These are phyloP conservation scores for Phytophthora syringae DNA, from an alignment of 352 stramenopile species.

Conservation along the genomic window DNA sequence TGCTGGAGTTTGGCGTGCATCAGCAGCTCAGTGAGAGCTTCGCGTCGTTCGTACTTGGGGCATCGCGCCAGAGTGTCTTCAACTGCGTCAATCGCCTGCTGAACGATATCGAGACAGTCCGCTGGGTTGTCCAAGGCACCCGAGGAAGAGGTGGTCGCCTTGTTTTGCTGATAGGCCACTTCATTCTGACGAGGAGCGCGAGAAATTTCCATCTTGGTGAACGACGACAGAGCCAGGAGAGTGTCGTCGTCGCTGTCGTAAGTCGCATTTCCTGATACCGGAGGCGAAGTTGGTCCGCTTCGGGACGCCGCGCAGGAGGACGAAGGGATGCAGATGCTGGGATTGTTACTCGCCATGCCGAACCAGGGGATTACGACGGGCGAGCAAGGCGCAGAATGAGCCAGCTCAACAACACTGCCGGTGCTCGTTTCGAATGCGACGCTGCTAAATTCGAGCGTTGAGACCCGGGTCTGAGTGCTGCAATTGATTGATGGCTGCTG, in stretches of 20 bases:
- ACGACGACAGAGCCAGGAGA: conserved; percentile 32
- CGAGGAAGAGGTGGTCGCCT: conserved; percentile 6
- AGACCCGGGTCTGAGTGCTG: background rate
- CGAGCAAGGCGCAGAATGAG: conserved; percentile 38
- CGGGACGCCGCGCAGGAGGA: conserved; percentile 4
- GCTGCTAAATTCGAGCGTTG: conserved; percentile 13
- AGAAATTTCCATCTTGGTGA: conserved; percentile 37
- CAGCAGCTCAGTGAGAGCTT: conserved; percentile 34
- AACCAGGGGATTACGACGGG: conserved; percentile 10
- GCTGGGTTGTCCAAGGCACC: conserved; percentile 6
- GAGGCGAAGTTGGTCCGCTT: conserved; percentile 12
- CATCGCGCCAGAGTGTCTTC: conserved; percentile 30
- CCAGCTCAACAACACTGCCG: conserved; percentile 1
- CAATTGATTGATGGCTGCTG: conserved; percentile 25
- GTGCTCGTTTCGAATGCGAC: conserved; percentile 37
- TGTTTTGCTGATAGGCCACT: conserved; percentile 10
- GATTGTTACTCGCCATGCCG: conserved; percentile 43
- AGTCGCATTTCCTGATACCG: conserved; percentile 7
- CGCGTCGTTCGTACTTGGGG: conserved; percentile 29
- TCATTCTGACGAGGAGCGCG: conserved; percentile 11
- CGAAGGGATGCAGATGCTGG: conserved; percentile 11
- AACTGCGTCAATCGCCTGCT: conserved; percentile 35
- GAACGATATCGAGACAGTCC: conserved; percentile 30
- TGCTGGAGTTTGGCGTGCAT: conserved; percentile 38
- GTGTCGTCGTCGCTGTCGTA: conserved; percentile 41